Evolutionary conservation across 805 yeast species (phyloP).

Genomic region (Cyberlindnera sargentensis): DNA sequence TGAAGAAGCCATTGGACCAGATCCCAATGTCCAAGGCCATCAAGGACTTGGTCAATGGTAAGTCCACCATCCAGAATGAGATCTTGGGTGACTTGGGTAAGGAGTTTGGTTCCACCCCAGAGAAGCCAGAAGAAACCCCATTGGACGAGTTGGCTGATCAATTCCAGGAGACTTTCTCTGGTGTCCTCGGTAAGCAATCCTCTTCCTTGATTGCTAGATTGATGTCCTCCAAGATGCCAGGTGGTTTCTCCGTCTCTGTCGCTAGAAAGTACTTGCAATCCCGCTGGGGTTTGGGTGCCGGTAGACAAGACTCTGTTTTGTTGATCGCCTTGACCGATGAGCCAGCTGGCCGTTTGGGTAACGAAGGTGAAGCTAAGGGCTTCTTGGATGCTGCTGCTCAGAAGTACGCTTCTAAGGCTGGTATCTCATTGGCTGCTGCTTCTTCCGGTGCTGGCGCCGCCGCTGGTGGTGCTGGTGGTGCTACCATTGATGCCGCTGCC

Average conservation of each 20-base stretch:
- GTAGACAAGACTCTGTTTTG: constrained; percentile 90
- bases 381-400: constrained; percentile 77
- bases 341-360: constrained; percentile 82
- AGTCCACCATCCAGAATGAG: constrained; percentile 97
- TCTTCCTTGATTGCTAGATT: constrained; percentile 82
- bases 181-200: constrained; percentile 91
- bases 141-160: constrained; percentile 90
- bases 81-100: constrained; percentile 97
- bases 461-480: constrained; percentile 65
- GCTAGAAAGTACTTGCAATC: constrained; percentile 90
- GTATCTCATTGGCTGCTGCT: constrained; percentile 68
- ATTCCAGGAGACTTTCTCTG: constrained; percentile 86
- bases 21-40: constrained; percentile 88
- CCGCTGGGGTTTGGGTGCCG: constrained; percentile 87
- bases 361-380: constrained; percentile 85
- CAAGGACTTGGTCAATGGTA: constrained; percentile 96
- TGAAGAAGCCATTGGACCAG: constrained; percentile 84
- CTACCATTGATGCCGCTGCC: constrained; percentile 92
- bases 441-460: constrained; percentile 39
- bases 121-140: constrained; percentile 98
- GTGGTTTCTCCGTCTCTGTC: constrained; percentile 90
- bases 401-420: constrained; percentile 79
- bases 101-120: constrained; percentile 97
- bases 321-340: constrained; percentile 80
- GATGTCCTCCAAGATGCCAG: constrained; percentile 97